Evolutionary conservation across 1,284 basidiomycete genomes (phyloP).

Genomic region (Cryptococcus floricola): DNA sequence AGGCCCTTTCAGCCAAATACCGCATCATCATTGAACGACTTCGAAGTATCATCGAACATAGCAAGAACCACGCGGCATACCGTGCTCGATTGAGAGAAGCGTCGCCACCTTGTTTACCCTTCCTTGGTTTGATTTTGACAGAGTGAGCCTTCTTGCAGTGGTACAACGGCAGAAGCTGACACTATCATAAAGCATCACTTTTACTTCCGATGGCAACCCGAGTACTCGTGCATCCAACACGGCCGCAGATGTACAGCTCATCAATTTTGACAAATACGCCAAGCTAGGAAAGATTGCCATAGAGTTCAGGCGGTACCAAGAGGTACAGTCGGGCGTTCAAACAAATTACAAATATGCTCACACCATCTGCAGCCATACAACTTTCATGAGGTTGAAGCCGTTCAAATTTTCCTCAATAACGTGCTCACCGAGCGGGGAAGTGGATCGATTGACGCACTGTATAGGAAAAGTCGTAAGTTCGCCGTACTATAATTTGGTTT

Average conservation of each 20-base stretch:
- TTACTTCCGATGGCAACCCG: constrained; percentile 92
- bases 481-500: not conserved
- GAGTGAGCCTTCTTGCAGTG: constrained; percentile 50
- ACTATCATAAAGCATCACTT: constrained; percentile 62
- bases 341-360: not conserved
- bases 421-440: constrained; percentile 47
- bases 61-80: constrained; percentile 63
- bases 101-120: constrained; percentile 81
- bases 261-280: constrained; percentile 95
- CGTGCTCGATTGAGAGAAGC: constrained; percentile 75
- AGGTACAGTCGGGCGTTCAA: constrained; percentile 25
- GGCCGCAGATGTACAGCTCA: constrained; percentile 70
- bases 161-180: constrained; percentile 5
- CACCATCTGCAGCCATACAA: constrained; percentile 37
- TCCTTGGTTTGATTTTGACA: constrained; percentile 62
- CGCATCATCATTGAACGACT: constrained; percentile 72
- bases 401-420: constrained; percentile 40
- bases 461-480: constrained; percentile 45
- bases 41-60: constrained; percentile 83
- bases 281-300: constrained; percentile 84
- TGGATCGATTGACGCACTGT: constrained; percentile 45
- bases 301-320: constrained; percentile 91
- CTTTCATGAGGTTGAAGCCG: constrained; percentile 44
- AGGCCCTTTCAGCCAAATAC: constrained; percentile 83
- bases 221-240: constrained; percentile 74